Evolutionary conservation across 2,329 filamentous ascomycete species (phyloP).

Genomic region (Lomentospora prolificans): DNA sequence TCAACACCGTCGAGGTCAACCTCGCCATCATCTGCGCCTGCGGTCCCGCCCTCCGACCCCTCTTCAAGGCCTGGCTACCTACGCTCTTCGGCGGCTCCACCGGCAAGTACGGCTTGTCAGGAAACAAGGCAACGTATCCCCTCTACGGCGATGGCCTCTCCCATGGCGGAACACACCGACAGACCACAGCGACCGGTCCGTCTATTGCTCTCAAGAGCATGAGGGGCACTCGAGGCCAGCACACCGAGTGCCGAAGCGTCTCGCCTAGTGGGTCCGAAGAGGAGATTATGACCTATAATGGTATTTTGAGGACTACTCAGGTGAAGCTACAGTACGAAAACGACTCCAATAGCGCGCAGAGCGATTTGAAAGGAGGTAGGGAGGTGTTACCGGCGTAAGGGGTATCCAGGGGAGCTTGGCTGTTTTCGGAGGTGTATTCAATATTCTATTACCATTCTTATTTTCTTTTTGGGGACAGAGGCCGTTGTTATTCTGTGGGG

Average conservation of each 20-base stretch:
- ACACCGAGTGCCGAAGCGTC: slow-evolving; percentile 24
- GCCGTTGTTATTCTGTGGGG: too few species aligned
- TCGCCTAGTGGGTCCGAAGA: slow-evolving; percentile 26
- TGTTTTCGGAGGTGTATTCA: too few species aligned
- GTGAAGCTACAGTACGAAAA: slow-evolving; percentile 17
- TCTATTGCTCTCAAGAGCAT: slow-evolving; percentile 15
- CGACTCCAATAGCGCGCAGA: background rate
- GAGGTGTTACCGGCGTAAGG: background rate
- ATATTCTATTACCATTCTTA: too few species aligned
- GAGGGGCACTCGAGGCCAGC: slow-evolving; percentile 15
- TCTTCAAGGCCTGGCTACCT: slow-evolving; percentile 22
- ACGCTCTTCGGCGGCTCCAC: slow-evolving; percentile 17
- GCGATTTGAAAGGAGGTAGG: background rate
- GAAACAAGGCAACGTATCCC: slow-evolving; percentile 14
- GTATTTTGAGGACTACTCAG: slow-evolving; percentile 27
- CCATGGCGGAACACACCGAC: background rate
- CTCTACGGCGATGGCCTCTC: slow-evolving; percentile 4
- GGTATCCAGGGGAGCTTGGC: too few species aligned
- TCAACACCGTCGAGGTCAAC: slow-evolving; percentile 26
- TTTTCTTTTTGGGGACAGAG: too few species aligned
- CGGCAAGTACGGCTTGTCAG: slow-evolving; percentile 11
- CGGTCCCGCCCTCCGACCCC: slow-evolving; percentile 23
- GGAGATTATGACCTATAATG: slow-evolving; percentile 30
- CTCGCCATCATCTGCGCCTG: slow-evolving; percentile 25
- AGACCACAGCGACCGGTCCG: background rate